Percentiles rank a stretch among this genome's conserved stretches.
These are phyloP conservation scores for Geosiphon pyriformis DNA, from an alignment of 192 early-diverging fungal genomes.

Conservation along the genomic window DNA sequence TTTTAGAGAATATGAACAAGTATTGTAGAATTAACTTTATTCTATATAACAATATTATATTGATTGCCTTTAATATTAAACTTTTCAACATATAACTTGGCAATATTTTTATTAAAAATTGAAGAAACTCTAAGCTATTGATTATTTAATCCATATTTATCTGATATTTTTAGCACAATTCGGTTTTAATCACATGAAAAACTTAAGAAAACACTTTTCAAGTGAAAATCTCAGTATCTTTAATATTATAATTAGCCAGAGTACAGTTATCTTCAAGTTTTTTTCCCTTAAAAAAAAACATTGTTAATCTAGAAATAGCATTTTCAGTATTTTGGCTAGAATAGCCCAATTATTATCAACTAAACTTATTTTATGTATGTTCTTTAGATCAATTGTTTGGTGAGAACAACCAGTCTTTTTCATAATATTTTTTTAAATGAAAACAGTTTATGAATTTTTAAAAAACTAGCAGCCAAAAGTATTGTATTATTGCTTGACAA, in stretches of 20 bases:
- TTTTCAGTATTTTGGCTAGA: too few relatives aligned
- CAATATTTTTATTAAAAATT: neutral
- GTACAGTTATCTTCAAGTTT: conserved; percentile 62
- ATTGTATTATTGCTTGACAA: too few relatives aligned
- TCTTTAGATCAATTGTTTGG: too few relatives aligned
- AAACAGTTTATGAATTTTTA: too few relatives aligned
- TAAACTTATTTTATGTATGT: too few relatives aligned
- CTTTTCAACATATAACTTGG: neutral
- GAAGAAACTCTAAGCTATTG: conserved; percentile 3
- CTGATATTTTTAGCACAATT: neutral
- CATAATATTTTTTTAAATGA: too few relatives aligned
- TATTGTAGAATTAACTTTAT: neutral
- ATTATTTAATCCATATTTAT: conserved; percentile 10
- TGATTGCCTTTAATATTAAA: neutral
- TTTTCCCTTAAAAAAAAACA: conserved; percentile 65
- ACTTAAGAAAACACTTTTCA: neutral
- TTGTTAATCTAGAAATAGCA: conserved; percentile 67
- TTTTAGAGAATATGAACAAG: neutral
- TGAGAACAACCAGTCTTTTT: too few relatives aligned
- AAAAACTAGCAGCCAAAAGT: too few relatives aligned
- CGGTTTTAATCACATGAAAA: conserved; percentile 12
- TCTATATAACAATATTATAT: neutral
- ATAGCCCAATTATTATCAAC: too few relatives aligned
- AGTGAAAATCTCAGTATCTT: neutral
- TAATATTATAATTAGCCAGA: conserved; percentile 60